Evolutionary conservation across 2,329 filamentous ascomycete genomes (phyloP), one percentile per base, ranked within the genome.

Genomic region (Ceratocystis ficicola): DNA sequence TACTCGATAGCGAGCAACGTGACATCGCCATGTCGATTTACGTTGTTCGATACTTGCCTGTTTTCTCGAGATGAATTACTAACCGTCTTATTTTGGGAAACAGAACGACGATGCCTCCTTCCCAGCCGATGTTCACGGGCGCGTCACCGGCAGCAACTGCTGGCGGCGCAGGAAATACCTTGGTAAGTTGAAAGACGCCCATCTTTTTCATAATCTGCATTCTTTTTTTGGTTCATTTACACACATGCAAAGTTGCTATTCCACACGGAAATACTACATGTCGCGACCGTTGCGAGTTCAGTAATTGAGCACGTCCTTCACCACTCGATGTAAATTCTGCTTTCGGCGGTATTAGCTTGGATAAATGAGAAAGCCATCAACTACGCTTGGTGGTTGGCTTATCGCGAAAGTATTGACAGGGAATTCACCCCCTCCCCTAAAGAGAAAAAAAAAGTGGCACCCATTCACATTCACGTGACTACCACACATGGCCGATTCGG

Each of bases 141-240:
- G 72, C 73, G 1, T 73, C 73, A 7, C 73, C 73, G 22, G 73
- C 73, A 8, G 73, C 73, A 55, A 74, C 73, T 22, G 63, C 68
- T 48, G 68, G 68, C 1, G 71, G 70, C 15, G 70, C 70, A 61
- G 71, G 70, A 8, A 73, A 72, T 12, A 73, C 70, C 65, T 52
- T 72, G 68, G 73, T 74, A 70, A 69, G 72, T 71, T n/a, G 17
- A 59, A n/a, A 7, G 5, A 32, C 32, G 8, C 22, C 32, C 12
- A 59, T 6, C 4, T 6, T 59, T 30, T 32, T 12, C 50, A 55
- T 25, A 3, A 36, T 36, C 10, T 3, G 10, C 5, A 55, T 32
- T 6, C 6, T 30, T 36, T 25, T 50, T 50, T 50, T 25, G 12
- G 25, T 32, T 22, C 46, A 25, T 22, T 50, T 10, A 25, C 46